Percentiles rank a stretch among this genome's conserved stretches.
Evolutionary conservation across 1,284 basidiomycete genomes (phyloP).

Genomic region (Ganoderma multipileum): DNA sequence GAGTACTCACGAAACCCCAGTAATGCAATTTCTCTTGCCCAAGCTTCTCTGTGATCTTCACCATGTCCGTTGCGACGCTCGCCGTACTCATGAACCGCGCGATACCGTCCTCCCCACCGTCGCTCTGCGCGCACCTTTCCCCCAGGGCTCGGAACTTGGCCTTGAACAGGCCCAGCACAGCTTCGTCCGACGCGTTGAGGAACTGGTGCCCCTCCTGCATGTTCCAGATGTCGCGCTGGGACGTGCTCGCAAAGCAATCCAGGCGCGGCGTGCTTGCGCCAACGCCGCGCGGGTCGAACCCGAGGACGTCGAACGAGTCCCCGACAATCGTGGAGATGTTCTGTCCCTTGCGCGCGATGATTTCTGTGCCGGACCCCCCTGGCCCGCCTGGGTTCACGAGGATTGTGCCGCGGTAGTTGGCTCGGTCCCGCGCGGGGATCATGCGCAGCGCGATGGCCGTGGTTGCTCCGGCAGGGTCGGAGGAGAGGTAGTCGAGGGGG

Average conservation of each 20-base stretch:
- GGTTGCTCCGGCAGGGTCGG: conserved; percentile 32
- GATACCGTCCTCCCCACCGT: conserved; percentile 38
- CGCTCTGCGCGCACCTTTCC: conserved; percentile 21
- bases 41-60: conserved; percentile 52
- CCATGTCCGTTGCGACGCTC: conserved; percentile 57
- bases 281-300: conserved; percentile 46
- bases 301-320: conserved; percentile 48
- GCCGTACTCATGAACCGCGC: conserved; percentile 51
- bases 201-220: conserved; percentile 14
- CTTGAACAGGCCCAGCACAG: conserved; percentile 13
- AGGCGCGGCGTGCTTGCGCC: conserved; percentile 29
- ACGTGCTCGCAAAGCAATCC: conserved; percentile 27
- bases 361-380: conserved; percentile 51
- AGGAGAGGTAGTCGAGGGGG: conserved; percentile 46
- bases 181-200: conserved; percentile 21
- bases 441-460: conserved; percentile 46
- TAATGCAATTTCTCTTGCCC: conserved; percentile 55
- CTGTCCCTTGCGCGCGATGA: conserved; percentile 7
- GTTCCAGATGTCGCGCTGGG: conserved; percentile 26
- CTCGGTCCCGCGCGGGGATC: conserved; percentile 35
- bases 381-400: conserved; percentile 62
- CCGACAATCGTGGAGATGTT: conserved; percentile 16
- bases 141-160: conserved; percentile 21
- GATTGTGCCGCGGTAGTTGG: conserved; percentile 51
- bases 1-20: conserved; percentile 56